Conservation (phyloP, 78 protist species). For the Paratrimastix pyriformis region DNA sequence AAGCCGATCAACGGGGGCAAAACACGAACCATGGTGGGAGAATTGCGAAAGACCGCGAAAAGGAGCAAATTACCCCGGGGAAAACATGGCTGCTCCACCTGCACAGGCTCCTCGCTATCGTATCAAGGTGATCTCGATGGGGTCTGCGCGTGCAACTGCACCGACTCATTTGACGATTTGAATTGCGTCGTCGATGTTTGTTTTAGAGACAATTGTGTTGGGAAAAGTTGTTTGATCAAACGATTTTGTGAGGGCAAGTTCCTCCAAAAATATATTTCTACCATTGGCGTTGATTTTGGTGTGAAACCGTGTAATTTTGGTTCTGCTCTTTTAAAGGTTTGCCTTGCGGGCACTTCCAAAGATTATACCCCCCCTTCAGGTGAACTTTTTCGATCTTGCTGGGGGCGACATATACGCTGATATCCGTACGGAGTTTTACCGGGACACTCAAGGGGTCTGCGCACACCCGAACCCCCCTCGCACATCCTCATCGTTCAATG, state of each 20-base stretch:
- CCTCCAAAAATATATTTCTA: constrained; percentile 45
- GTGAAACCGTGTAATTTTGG: constrained; percentile 24
- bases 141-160: not conserved
- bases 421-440: constrained; percentile 55
- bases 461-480: not conserved
- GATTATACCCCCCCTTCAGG: not conserved
- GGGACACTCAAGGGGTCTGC: constrained; percentile 43
- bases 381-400: constrained; percentile 61
- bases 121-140: not conserved
- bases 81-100: no score
- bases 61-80: no score
- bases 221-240: constrained; percentile 58
- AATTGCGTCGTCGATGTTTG: no score
- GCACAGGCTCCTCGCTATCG: no score
- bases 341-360: not conserved
- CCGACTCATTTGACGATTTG: not conserved
- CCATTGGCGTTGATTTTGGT: constrained; percentile 69
- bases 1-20: no score
- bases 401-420: constrained; percentile 41
- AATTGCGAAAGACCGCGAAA: no score
- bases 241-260: constrained; percentile 61
- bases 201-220: constrained; percentile 43
- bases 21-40: no score
- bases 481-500: not conserved
- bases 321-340: not conserved